Conservation (phyloP, 2,329 filamentous ascomycete genomes). For the Beauveria bassiana region DNA sequence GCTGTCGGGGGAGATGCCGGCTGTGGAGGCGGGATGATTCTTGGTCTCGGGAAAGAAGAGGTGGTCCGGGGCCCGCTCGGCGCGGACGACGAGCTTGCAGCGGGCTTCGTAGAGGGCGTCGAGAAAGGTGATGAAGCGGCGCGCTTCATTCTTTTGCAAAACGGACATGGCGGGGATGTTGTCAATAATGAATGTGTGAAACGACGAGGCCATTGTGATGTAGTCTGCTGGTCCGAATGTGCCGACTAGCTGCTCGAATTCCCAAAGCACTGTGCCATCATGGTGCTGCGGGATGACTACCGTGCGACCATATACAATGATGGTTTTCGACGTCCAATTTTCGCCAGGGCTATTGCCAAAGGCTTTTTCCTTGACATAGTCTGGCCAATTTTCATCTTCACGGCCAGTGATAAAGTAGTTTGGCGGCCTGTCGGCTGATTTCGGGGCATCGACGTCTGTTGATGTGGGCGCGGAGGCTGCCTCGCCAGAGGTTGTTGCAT, state of each 20-base stretch:
- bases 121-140: constrained; percentile 71
- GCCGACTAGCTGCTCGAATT: constrained; percentile 60
- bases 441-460: constrained; percentile 13
- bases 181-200: constrained; percentile 69
- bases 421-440: constrained; percentile 19
- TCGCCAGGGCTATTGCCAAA: constrained; percentile 18
- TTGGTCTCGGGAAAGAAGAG: constrained; percentile 66
- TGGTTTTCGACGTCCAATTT: constrained; percentile 34
- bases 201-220: constrained; percentile 71
- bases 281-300: constrained; percentile 52
- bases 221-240: constrained; percentile 74
- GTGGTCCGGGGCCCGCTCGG: constrained; percentile 59
- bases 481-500: neutral
- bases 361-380: constrained; percentile 17
- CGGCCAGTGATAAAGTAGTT: constrained; percentile 23
- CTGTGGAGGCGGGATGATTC: constrained; percentile 10
- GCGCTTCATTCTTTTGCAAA: constrained; percentile 70
- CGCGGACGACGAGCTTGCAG: constrained; percentile 65
- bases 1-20: constrained; percentile 1
- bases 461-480: neutral
- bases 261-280: constrained; percentile 54
- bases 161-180: constrained; percentile 59
- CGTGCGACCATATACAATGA: constrained; percentile 55
- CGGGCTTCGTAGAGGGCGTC: constrained; percentile 77
- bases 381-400: constrained; percentile 23